These are phyloP conservation scores for Malus hybrid DNA, from an alignment of 331 rosid genomes.

Conservation along the genomic window DNA sequence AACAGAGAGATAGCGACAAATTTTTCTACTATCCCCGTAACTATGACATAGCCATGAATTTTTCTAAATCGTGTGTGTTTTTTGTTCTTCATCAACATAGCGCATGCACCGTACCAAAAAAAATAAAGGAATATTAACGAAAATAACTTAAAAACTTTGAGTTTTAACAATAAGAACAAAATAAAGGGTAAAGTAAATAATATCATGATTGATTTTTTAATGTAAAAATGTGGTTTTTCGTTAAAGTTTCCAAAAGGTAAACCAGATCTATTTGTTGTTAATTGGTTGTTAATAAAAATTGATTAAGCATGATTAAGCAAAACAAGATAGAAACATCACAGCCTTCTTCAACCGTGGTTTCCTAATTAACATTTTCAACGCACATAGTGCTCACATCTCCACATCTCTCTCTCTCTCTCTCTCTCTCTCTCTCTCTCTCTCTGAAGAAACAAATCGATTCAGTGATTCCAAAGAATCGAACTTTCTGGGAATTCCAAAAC, in stretches of 20 bases:
- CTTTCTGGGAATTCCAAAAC: conserved; percentile 2
- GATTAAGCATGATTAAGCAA: background rate
- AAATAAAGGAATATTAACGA: no score
- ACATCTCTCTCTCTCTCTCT: background rate
- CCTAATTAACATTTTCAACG: background rate
- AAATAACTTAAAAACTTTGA: no score
- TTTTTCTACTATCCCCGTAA: no score
- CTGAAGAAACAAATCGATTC: background rate
- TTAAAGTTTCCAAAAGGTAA: background rate
- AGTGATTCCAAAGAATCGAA: conserved; percentile 5
- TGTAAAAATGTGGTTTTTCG: no score
- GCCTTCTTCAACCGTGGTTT: background rate
- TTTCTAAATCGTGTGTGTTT: no score
- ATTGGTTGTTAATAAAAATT: background rate
- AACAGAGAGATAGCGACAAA: rapidly evolving
- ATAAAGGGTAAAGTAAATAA: rapidly evolving
- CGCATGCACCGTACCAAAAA: background rate
- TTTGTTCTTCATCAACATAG: background rate
- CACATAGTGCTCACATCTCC: background rate
- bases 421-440: background rate
- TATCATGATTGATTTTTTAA: no score
- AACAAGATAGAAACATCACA: background rate
- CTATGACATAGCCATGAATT: no score
- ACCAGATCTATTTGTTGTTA: background rate
- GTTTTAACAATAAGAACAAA: no score